A percentile compares a stretch with the other conserved stretches of the same genome.
phyloP scores from a whole-genome alignment of 2,329 filamentous ascomycete species.

The Hirsutella rhossiliensis region DNA sequence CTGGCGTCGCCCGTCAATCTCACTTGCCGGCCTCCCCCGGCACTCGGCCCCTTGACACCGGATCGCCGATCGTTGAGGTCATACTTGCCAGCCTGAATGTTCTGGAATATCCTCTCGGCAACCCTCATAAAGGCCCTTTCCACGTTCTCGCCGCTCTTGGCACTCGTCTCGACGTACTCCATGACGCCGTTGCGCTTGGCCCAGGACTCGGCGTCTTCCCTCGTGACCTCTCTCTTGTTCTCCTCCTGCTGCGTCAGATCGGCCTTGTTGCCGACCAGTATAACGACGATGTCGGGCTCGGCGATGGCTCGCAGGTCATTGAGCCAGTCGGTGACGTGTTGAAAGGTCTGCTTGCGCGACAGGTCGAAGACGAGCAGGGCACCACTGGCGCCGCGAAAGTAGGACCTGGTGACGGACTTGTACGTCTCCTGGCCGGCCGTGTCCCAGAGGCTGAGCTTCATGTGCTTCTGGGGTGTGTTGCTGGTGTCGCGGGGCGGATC shows the following conservation, averaged over 20 bases:
- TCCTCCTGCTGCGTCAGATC: conserved; percentile 53
- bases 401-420: conserved; percentile 88
- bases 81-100: conserved; percentile 90
- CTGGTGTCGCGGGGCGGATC: conserved; percentile 34
- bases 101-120: conserved; percentile 89
- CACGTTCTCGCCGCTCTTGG: conserved; percentile 89
- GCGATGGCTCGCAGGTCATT: conserved; percentile 90
- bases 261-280: conserved; percentile 90
- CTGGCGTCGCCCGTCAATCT: conserved; percentile 28
- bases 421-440: conserved; percentile 96
- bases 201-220: conserved; percentile 81
- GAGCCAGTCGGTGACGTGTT: conserved; percentile 85
- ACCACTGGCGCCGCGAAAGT: conserved; percentile 68
- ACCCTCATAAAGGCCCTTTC: conserved; percentile 89
- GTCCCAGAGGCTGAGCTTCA: conserved; percentile 93
- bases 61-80: conserved; percentile 87
- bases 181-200: conserved; percentile 74
- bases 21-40: conserved; percentile 34
- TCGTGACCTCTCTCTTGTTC: conserved; percentile 68
- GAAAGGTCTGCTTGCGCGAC: conserved; percentile 71
- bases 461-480: conserved; percentile 51
- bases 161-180: conserved; percentile 90
- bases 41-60: conserved; percentile 67
- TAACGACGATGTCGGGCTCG: conserved; percentile 87
- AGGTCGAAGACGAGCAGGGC: conserved; percentile 90